Evolutionary conservation across 148 eudicot species (phyloP), one percentile per base, ranked within the genome.

Genomic region (Camellia granthamiana): DNA sequence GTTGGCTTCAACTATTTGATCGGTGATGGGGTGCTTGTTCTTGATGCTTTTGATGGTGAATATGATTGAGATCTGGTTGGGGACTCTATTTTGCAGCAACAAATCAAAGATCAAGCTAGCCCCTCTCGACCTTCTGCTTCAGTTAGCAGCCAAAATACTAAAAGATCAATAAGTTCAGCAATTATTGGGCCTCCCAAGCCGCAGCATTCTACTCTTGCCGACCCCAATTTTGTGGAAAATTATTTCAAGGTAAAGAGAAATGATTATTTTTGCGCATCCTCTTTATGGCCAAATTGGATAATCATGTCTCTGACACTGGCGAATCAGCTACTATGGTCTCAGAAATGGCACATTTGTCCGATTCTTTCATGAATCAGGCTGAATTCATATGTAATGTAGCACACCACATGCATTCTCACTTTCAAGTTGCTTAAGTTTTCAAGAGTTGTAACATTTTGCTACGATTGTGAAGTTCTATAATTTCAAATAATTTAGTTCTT

Each of bases 221-320:
- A 95, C 83, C 97, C 97, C 23, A 90, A 90, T 89, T 95, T 95
- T 85, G 95, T 95, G 78, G 97, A 95, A 83, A 95, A 93, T 86
- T 95, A 95, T 88, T 95, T 95, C 69, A 95, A 92, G 97, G 99
- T 95, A 77, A 51, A 51, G 63, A 23, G 42, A 43, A n/a, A 23
- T 69, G 16, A 41, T 47, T 71, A 43, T 11, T 52, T 75, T 79
- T 77, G 5, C 67, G 16, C 16, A 9, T 74, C 19, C 61, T 79
- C 30, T 49, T 79, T 15, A 13, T 72, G 59, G 69, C 15, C 7
- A 16, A 52, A 64, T 60, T 2, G 7, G 52, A 10, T 59, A 43
- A 70, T 69, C n/a, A 7, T 38, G 41, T 13, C 8, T 52, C 44
- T 74, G 30, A 60, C 54, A 46, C 14, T 72, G 66, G 67, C 64